Evolutionary conservation across 2,329 filamentous ascomycete species (phyloP).

Genomic region (Chaetomiaceae sp.): DNA sequence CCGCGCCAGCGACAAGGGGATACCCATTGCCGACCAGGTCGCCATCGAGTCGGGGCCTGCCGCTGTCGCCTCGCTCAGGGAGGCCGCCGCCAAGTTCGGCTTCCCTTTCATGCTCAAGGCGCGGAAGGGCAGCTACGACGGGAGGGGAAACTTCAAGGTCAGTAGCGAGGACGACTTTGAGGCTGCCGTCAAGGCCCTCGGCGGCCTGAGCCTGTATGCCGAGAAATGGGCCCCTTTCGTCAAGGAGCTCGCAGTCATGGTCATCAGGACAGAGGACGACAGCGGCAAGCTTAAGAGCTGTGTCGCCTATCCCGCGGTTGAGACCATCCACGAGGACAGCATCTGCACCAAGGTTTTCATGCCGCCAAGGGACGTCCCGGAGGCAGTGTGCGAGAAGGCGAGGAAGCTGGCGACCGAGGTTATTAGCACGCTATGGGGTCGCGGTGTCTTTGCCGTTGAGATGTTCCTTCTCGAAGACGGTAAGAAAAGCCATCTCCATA

Average conservation of each 20-base stretch:
- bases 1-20: slow-evolving; percentile 47
- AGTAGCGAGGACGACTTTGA: slow-evolving; percentile 44
- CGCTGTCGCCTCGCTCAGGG: slow-evolving; percentile 56
- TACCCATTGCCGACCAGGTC: slow-evolving; percentile 69
- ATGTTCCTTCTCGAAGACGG: slow-evolving; percentile 81
- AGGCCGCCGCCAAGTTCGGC: slow-evolving; percentile 61
- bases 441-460: slow-evolving; percentile 94
- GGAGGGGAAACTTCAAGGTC: slow-evolving; percentile 63
- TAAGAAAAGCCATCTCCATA: slow-evolving; percentile 27
- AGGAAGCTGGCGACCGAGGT: slow-evolving; percentile 75
- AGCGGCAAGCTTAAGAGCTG: slow-evolving; percentile 45
- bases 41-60: slow-evolving; percentile 54
- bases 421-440: slow-evolving; percentile 74
- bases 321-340: slow-evolving; percentile 92
- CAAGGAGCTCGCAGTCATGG: slow-evolving; percentile 89
- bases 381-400: slow-evolving; percentile 58
- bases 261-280: slow-evolving; percentile 77
- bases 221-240: slow-evolving; percentile 86
- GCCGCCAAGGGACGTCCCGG: slow-evolving; percentile 68
- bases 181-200: slow-evolving; percentile 65
- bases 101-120: slow-evolving; percentile 93
- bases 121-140: slow-evolving; percentile 86
- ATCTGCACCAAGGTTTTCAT: slow-evolving; percentile 92
- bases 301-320: slow-evolving; percentile 80
- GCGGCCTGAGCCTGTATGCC: slow-evolving; percentile 71